phyloP scores from a whole-genome alignment of 2,329 filamentous ascomycete species.

The Aspergillus udagawae region DNA sequence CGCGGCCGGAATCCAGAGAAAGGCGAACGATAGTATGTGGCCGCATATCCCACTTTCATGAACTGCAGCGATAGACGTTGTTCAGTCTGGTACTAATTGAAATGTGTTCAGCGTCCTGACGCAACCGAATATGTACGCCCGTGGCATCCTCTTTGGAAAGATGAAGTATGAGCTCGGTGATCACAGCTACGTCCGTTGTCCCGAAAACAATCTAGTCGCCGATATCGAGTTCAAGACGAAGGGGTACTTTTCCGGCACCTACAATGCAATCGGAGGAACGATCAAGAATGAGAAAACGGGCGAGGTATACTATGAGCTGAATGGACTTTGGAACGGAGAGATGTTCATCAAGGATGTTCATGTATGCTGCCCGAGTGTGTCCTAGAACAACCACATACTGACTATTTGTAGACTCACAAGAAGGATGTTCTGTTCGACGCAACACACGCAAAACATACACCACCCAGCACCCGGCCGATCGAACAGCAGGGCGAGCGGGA shows the following conservation, averaged over 20 bases:
- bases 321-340: slow-evolving; percentile 88
- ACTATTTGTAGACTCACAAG: slow-evolving; percentile 66
- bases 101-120: slow-evolving; percentile 67
- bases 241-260: slow-evolving; percentile 92
- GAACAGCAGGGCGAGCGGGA: slow-evolving; percentile 86
- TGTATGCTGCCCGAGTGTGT: slow-evolving; percentile 25
- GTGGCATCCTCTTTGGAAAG: slow-evolving; percentile 94
- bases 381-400: neutral
- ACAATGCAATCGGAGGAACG: slow-evolving; percentile 88
- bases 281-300: slow-evolving; percentile 87
- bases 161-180: slow-evolving; percentile 99
- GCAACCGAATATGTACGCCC: slow-evolving; percentile 98
- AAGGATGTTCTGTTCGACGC: slow-evolving; percentile 90
- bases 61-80: neutral
- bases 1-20: slow-evolving; percentile 58
- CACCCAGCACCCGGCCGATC: slow-evolving; percentile 69
- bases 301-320: slow-evolving; percentile 85
- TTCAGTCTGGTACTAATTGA: neutral
- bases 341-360: slow-evolving; percentile 87
- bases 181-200: slow-evolving; percentile 87
- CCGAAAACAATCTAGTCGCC: slow-evolving; percentile 78
- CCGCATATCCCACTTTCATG: neutral
- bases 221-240: slow-evolving; percentile 99
- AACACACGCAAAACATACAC: slow-evolving; percentile 68
- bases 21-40: slow-evolving; percentile 81